phyloP scores from a whole-genome alignment of 345 rosid genomes.

The Abelmoschus esculentus region DNA sequence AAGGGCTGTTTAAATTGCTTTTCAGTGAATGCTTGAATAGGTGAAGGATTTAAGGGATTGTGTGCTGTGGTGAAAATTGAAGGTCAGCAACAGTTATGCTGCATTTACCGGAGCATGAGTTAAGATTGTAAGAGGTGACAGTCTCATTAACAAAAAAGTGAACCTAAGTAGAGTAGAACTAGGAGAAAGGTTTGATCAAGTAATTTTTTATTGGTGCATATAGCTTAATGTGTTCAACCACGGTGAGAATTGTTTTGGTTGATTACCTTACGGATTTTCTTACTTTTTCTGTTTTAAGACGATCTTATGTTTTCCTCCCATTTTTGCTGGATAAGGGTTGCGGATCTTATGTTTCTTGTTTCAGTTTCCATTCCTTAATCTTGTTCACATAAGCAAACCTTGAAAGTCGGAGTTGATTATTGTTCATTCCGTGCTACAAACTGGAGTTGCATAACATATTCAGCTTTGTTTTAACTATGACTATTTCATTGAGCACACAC shows the following conservation, averaged over 20 bases:
- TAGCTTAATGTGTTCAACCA: not conserved
- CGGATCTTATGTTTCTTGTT: not conserved
- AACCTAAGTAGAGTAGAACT: not conserved
- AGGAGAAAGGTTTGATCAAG: not conserved
- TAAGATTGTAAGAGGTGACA: constrained; percentile 9
- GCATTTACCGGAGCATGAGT: constrained; percentile 5
- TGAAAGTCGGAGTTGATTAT: constrained; percentile 7
- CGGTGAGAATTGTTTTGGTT: not conserved
- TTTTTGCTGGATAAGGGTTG: not conserved
- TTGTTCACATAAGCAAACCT: constrained; percentile 8
- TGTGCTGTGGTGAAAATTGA: constrained; percentile 13
- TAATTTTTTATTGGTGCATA: not conserved
- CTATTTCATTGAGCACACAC: not conserved
- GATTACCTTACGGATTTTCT: not conserved
- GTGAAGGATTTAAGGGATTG: constrained; percentile 10
- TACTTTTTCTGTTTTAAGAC: not conserved
- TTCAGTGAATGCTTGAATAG: constrained; percentile 14
- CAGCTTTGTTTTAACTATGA: not conserved
- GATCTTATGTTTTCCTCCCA: not conserved
- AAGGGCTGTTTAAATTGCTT: constrained; percentile 6
- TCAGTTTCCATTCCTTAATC: constrained; percentile 3
- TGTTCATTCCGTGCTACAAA: not conserved
- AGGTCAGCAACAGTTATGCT: constrained; percentile 4
- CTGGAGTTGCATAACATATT: not conserved
- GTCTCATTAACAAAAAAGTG: constrained; percentile 3